phyloP scores from a whole-genome alignment of 1,284 basidiomycete species.

The Exobasidium rhododendri region DNA sequence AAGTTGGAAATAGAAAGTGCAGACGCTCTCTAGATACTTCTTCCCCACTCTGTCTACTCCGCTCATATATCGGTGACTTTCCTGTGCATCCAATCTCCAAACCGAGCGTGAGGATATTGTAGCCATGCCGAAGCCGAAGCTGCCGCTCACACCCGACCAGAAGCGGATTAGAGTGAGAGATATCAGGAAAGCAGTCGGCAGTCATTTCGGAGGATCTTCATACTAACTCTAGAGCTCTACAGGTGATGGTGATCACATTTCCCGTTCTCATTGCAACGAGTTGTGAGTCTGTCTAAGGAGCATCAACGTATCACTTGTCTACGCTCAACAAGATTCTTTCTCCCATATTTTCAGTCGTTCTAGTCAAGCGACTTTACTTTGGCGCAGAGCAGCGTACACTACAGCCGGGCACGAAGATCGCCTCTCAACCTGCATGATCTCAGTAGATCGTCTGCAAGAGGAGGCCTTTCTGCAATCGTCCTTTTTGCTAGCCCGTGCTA shows the following conservation, averaged over 20 bases:
- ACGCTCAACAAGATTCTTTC: too few species aligned
- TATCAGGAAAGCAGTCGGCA: neutral
- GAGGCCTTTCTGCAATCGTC: neutral
- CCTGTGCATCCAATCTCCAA: too few species aligned
- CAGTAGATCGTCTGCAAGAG: too few species aligned
- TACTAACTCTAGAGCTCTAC: neutral
- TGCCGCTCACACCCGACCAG: constrained; percentile 3
- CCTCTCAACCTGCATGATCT: neutral
- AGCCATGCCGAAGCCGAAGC: constrained; percentile 7
- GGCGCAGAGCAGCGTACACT: constrained; percentile 9
- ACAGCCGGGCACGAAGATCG: neutral
- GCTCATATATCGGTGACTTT: too few species aligned
- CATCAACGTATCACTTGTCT: too few species aligned
- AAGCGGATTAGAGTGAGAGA: constrained; percentile 7
- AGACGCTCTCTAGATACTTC: too few species aligned
- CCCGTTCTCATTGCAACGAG: constrained; percentile 9
- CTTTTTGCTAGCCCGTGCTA: neutral
- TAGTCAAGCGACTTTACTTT: constrained; percentile 5
- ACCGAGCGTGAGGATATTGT: too few species aligned
- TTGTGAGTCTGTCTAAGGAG: constrained; percentile 1
- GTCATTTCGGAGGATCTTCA: neutral
- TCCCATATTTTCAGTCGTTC: constrained; percentile 5
- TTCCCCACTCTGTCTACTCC: too few species aligned
- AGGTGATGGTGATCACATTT: constrained; percentile 14
- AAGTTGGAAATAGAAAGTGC: too few species aligned